Evolutionary conservation across 176 grass and related monocot genomes (phyloP), one percentile per base, ranked within the genome.

Genomic region (Pontederia paniculata): DNA sequence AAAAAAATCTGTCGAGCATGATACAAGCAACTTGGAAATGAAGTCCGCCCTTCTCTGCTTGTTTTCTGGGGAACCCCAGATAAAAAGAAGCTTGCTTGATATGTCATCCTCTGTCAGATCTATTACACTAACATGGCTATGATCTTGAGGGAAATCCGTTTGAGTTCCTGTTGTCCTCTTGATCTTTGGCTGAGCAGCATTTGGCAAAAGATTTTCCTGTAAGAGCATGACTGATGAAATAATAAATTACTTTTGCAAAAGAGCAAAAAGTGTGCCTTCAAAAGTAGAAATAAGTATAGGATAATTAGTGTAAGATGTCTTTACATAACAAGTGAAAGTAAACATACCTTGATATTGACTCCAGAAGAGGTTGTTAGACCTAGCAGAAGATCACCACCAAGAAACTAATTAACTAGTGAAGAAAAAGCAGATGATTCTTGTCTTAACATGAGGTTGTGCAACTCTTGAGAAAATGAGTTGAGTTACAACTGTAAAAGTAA

Each of bases 1-100:
- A 56, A 78, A 76, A 67, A 89, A 69, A 63, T 89, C 90, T 74
- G 77, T 73, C 20, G 85, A 86, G 76, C 89, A 95, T 63, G 85
- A 89, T 59, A 69, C 70, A 23, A 73, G 44, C 53, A 89, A 74
- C 70, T 73, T 83, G 18, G 76, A 86, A 9, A 83, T 79, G 50
- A 89, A 60, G 48, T 59, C 73, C 48, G 63, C 71, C 21, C 65
- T 45, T 15, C 45, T 44, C 57, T 54, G 75, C 78, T 48, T 59
- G 70, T 69, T 86, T 57, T 62, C 52, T 31, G 77, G 70, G 48
- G 49, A 61, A 54, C 53, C 79, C 90, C 79, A 96, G 9, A 76
- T 69, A 64, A 62, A 65, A 73, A 74, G 56, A 43, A 87, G 78
- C 31, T 70, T 76, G 63, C 62, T 76, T 63, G 77, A 86, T 50